These are phyloP conservation scores for Inonotus obliquus DNA, from an alignment of 1,284 basidiomycete species.

Conservation along the genomic window DNA sequence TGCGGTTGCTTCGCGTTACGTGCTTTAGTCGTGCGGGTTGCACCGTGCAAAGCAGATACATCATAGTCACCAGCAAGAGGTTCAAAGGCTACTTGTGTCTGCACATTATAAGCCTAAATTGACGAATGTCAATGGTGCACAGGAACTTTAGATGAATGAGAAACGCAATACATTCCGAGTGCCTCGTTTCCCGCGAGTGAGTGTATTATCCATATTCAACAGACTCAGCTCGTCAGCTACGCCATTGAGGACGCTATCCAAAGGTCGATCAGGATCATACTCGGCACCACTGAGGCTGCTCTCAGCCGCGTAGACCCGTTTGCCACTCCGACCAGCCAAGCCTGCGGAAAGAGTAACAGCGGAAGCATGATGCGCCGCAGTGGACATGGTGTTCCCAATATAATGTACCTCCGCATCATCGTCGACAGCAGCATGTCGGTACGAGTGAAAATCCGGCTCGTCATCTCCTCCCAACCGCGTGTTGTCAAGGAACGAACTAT, in stretches of 20 bases:
- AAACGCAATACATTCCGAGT: constrained; percentile 23
- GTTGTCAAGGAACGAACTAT: constrained; percentile 50
- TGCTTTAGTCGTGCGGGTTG: background rate
- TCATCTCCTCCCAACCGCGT: constrained; percentile 49
- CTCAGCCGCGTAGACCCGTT: constrained; percentile 23
- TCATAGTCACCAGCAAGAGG: constrained; percentile 13
- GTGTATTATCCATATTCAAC: constrained; percentile 27
- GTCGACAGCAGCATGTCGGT: constrained; percentile 42
- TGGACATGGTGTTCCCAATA: constrained; percentile 67
- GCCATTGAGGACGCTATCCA: constrained; percentile 68
- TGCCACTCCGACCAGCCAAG: constrained; percentile 44
- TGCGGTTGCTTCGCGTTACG: background rate
- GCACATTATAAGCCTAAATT: constrained; percentile 3
- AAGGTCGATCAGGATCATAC: constrained; percentile 81
- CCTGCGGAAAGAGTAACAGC: constrained; percentile 83
- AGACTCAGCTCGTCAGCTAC: constrained; percentile 45
- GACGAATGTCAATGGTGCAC: background rate
- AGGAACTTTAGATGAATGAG: background rate
- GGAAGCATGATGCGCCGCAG: constrained; percentile 82
- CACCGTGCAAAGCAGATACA: background rate
- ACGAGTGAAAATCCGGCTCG: constrained; percentile 59
- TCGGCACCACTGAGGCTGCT: constrained; percentile 70
- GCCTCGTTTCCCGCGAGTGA: constrained; percentile 40
- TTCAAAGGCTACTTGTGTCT: constrained; percentile 14
- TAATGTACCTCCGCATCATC: constrained; percentile 62